phyloP scores from a whole-genome alignment of 1,284 basidiomycete genomes.

The Austroboletus novae-zelandiae region DNA sequence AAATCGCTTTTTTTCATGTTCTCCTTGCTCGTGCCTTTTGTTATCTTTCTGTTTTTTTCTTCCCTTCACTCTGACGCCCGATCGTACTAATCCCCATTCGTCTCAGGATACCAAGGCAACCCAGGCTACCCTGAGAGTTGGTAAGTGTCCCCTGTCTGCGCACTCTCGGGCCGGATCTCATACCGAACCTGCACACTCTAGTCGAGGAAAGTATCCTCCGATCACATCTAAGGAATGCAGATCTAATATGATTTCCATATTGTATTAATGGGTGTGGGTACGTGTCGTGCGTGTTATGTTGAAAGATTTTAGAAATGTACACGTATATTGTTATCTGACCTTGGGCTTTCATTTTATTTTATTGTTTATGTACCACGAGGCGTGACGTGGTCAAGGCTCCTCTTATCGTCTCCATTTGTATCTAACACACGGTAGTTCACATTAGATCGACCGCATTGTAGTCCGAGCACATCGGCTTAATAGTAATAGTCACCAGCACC shows the following conservation, averaged over 20 bases:
- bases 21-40: no score
- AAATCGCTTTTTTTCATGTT: neutral
- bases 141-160: slow-evolving; percentile 34
- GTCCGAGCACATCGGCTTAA: no score
- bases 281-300: neutral
- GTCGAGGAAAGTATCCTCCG: slow-evolving; percentile 39
- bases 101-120: slow-evolving; percentile 65
- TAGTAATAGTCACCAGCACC: no score
- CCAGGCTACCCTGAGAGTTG: slow-evolving; percentile 60
- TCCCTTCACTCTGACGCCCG: neutral
- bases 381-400: no score
- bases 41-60: neutral
- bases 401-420: no score
- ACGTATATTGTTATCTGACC: no score
- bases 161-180: no score
- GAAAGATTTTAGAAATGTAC: neutral
- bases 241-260: slow-evolving; percentile 22
- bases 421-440: no score
- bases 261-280: neutral
- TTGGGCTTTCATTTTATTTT: no score
- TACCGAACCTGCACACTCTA: neutral
- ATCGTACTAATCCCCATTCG: slow-evolving; percentile 1
- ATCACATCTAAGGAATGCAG: slow-evolving; percentile 32
- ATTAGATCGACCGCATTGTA: no score
- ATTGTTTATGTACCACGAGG: no score